Evolutionary conservation across 176 grass and related monocot genomes (phyloP).

Genomic region (Phoenix roebelenii): DNA sequence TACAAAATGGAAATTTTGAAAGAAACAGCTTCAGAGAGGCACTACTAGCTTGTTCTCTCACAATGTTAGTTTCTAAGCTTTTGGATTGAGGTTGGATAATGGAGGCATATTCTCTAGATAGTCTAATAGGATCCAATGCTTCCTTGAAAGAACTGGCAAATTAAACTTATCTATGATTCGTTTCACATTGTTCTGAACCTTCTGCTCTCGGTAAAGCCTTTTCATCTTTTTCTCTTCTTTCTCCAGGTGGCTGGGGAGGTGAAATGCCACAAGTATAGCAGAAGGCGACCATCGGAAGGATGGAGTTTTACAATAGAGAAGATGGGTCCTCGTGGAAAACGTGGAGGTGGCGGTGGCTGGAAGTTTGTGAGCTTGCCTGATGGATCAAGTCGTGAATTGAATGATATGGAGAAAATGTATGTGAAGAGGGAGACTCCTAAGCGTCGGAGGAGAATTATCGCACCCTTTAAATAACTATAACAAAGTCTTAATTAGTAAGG

Average conservation of each 20-base stretch:
- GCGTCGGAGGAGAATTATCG: constrained; percentile 65
- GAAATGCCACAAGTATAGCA: constrained; percentile 88
- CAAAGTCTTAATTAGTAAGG: too few relatives aligned
- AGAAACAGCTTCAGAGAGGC: too few relatives aligned
- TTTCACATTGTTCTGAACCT: too few relatives aligned
- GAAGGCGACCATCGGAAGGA: constrained; percentile 61
- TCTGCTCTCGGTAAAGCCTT: not conserved
- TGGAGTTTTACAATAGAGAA: constrained; percentile 91
- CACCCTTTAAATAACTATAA: constrained; percentile 45
- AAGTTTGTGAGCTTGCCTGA: constrained; percentile 88
- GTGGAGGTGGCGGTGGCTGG: constrained; percentile 57
- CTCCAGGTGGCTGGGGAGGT: constrained; percentile 73
- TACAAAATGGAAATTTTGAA: too few relatives aligned
- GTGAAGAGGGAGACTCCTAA: constrained; percentile 88
- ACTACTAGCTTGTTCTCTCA: too few relatives aligned
- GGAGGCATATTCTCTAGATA: too few relatives aligned
- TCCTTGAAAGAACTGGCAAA: too few relatives aligned
- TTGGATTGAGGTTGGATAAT: too few relatives aligned
- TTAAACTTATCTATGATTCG: too few relatives aligned
- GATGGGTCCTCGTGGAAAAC: constrained; percentile 50
- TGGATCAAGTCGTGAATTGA: constrained; percentile 60
- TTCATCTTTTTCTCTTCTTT: not conserved
- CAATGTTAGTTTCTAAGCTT: too few relatives aligned
- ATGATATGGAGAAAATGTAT: constrained; percentile 94
- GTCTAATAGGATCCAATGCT: too few relatives aligned